These are phyloP conservation scores for Serendipita sp. DNA, from an alignment of 768 basidiomycete species.

Conservation along the genomic window DNA sequence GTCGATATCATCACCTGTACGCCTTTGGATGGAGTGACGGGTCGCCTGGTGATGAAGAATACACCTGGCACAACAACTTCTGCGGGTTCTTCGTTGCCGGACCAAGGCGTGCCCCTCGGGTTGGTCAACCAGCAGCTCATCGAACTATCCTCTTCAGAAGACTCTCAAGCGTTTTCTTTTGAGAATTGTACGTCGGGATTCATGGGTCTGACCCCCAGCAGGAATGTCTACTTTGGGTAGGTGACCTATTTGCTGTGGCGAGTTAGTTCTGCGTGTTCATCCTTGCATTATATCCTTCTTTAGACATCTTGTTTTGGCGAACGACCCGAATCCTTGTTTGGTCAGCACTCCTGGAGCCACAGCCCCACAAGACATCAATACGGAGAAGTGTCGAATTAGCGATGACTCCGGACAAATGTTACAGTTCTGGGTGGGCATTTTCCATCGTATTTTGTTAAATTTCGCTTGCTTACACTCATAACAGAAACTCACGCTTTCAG, in stretches of 20 bases:
- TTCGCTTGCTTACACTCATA: no score
- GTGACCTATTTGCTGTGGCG: background rate
- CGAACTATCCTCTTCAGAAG: background rate
- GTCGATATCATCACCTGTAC: background rate
- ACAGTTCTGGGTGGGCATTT: constrained; percentile 3
- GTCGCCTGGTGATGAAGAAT: background rate
- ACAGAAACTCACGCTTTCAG: no score
- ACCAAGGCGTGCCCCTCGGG: background rate
- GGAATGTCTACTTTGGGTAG: background rate
- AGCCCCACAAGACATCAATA: background rate
- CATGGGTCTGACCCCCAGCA: background rate
- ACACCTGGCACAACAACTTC: background rate
- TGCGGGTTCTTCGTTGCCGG: background rate
- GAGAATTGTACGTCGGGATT: background rate
- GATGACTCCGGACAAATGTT: constrained; percentile 5
- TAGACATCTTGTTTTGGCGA: background rate
- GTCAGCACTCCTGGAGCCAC: background rate
- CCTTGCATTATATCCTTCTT: background rate
- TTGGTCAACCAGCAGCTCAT: background rate
- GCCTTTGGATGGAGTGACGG: background rate
- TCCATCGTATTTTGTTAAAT: no score
- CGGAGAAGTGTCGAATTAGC: background rate
- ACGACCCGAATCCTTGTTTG: background rate
- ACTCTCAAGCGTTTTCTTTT: background rate
- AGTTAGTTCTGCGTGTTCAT: background rate